Conservation (phyloP, 345 rosid species). For the Hirschfeldia incana region DNA sequence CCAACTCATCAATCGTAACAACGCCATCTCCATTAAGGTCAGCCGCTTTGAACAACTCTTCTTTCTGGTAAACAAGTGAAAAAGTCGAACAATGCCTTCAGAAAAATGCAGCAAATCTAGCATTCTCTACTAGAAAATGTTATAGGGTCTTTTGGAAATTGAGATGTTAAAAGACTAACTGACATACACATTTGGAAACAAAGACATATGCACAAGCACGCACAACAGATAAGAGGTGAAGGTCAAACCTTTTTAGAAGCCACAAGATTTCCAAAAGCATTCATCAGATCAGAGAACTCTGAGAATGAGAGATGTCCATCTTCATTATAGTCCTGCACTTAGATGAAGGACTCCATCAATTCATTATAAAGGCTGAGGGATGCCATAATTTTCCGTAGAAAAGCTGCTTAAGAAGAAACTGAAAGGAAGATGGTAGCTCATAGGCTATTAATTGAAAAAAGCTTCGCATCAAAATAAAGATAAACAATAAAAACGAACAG, state of each 20-base stretch:
- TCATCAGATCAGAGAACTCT: slow-evolving; percentile 78
- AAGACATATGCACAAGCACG: slow-evolving; percentile 6
- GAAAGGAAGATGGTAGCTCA: slow-evolving; percentile 13
- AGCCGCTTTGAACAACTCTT: slow-evolving; percentile 87
- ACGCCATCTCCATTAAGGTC: slow-evolving; percentile 84
- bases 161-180: slow-evolving; percentile 4
- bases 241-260: slow-evolving; percentile 76
- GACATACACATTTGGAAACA: slow-evolving; percentile 17
- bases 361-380: slow-evolving; percentile 11
- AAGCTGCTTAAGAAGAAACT: slow-evolving; percentile 7
- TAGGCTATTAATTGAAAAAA: neutral
- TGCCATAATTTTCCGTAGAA: neutral
- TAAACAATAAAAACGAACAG: neutral
- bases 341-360: slow-evolving; percentile 30
- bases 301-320: slow-evolving; percentile 86
- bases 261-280: slow-evolving; percentile 82
- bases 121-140: neutral
- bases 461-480: slow-evolving; percentile 3
- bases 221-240: slow-evolving; percentile 11
- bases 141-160: neutral
- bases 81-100: slow-evolving; percentile 5
- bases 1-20: slow-evolving; percentile 94
- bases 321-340: slow-evolving; percentile 68
- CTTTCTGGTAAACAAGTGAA: slow-evolving; percentile 58
- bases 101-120: slow-evolving; percentile 15